A percentile compares a stretch with the other conserved stretches of the same genome.
phyloP scores from a whole-genome alignment of 306 rosid species.

The Cucumis sativus region DNA sequence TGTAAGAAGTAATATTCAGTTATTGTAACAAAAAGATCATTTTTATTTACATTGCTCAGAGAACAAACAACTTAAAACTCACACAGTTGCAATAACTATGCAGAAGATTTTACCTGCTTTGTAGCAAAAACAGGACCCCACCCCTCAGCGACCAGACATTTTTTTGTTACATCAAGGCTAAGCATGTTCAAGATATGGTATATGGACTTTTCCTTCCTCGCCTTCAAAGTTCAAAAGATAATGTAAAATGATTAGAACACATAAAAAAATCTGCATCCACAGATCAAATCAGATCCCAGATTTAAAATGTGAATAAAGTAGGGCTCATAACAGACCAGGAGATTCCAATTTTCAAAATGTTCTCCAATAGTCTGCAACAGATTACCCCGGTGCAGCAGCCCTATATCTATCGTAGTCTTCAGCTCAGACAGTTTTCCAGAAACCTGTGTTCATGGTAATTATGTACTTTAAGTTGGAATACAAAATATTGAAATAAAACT shows the following conservation, averaged over 20 bases:
- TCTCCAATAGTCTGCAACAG: constrained; percentile 61
- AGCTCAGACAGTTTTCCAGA: constrained; percentile 66
- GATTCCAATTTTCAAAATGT: constrained; percentile 71
- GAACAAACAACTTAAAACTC: neutral
- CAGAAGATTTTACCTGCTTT: constrained; percentile 46
- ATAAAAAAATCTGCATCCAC: neutral
- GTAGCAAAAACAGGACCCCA: constrained; percentile 90
- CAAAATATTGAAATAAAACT: neutral
- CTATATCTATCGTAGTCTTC: constrained; percentile 75
- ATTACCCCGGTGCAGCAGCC: constrained; percentile 50
- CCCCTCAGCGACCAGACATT: constrained; percentile 94
- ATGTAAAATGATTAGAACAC: constrained; percentile 17
- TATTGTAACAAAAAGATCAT: neutral
- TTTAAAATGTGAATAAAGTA: constrained; percentile 3
- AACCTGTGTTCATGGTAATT: constrained; percentile 25
- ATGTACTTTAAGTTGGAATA: neutral
- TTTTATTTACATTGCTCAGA: neutral
- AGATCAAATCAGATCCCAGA: neutral
- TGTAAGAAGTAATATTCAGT: neutral
- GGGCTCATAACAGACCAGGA: constrained; percentile 42
- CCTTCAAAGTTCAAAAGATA: constrained; percentile 44
- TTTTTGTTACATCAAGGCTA: constrained; percentile 90
- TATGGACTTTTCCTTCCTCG: constrained; percentile 82
- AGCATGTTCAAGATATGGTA: constrained; percentile 90
- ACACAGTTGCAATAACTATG: neutral